Percentiles rank a stretch among this genome's conserved stretches.
Evolutionary conservation across 345 rosid genomes (phyloP).

Genomic region (Moringa oleifera): DNA sequence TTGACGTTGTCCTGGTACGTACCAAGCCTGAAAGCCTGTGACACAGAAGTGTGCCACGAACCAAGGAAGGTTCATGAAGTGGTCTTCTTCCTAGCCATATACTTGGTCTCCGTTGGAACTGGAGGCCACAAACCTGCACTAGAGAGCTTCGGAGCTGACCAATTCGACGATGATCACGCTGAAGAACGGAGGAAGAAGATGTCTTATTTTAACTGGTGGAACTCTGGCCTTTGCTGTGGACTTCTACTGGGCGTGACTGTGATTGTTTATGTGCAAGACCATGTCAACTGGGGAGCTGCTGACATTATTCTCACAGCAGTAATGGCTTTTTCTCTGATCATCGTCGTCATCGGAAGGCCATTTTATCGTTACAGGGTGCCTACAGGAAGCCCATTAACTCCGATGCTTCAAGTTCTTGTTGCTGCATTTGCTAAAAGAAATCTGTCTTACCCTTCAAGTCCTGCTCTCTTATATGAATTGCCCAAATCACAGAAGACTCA

Average conservation of each 20-base stretch:
- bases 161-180: slow-evolving; percentile 70
- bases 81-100: slow-evolving; percentile 70
- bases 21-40: slow-evolving; percentile 75
- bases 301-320: slow-evolving; percentile 56
- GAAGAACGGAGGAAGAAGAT: slow-evolving; percentile 75
- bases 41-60: slow-evolving; percentile 36
- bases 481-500: slow-evolving; percentile 30
- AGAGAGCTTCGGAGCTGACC: slow-evolving; percentile 98
- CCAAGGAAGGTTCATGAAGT: slow-evolving; percentile 66
- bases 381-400: slow-evolving; percentile 77
- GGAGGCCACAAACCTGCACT: slow-evolving; percentile 95
- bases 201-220: slow-evolving; percentile 99
- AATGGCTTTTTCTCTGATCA: slow-evolving; percentile 54
- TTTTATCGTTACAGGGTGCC: slow-evolving; percentile 67
- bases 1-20: slow-evolving; percentile 64
- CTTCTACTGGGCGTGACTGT: slow-evolving; percentile 67
- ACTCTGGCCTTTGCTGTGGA: slow-evolving; percentile 65
- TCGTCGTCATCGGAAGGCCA: slow-evolving; percentile 65
- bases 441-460: slow-evolving; percentile 46
- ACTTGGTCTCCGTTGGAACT: slow-evolving; percentile 79
- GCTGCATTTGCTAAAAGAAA: slow-evolving; percentile 77
- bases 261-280: slow-evolving; percentile 73
- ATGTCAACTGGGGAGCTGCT: slow-evolving; percentile 75
- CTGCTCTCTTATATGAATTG: slow-evolving; percentile 50
- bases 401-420: slow-evolving; percentile 68